Evolutionary conservation across 495 filamentous ascomycete genomes (phyloP).

Genomic region (Thermochaetoides thermophila): DNA sequence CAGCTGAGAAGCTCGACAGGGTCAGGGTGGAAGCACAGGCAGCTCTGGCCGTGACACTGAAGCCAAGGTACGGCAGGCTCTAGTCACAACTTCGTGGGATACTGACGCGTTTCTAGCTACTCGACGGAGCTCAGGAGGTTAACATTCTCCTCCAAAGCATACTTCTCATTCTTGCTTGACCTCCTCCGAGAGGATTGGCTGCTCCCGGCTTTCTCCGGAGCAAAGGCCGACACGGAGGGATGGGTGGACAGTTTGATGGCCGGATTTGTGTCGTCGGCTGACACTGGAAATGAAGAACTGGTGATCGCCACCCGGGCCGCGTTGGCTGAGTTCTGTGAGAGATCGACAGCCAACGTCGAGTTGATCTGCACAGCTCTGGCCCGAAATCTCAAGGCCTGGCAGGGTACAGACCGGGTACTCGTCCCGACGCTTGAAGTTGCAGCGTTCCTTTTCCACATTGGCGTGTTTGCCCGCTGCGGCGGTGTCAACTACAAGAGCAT

Average conservation of each 20-base stretch:
- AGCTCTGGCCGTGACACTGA: constrained; percentile 24
- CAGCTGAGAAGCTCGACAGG: constrained; percentile 79
- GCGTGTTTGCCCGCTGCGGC: constrained; percentile 16
- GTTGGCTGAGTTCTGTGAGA: constrained; percentile 37
- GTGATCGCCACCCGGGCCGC: constrained; percentile 60
- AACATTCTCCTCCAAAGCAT: constrained; percentile 34
- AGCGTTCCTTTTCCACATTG: constrained; percentile 55
- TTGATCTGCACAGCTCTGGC: constrained; percentile 21
- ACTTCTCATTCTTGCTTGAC: constrained; percentile 36
- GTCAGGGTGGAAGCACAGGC: constrained; percentile 54
- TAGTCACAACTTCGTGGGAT: too few species aligned
- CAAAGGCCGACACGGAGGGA: constrained; percentile 6
- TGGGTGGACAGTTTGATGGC: constrained; percentile 42
- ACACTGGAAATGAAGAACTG: constrained; percentile 69
- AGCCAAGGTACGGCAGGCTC: constrained; percentile 22
- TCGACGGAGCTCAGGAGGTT: constrained; percentile 13
- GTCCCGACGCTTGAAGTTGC: constrained; percentile 63
- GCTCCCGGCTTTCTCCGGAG: constrained; percentile 10
- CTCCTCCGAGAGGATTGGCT: constrained; percentile 20
- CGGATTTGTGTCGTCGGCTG: constrained; percentile 70
- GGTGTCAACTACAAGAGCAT: constrained; percentile 33
- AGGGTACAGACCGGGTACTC: constrained; percentile 50
- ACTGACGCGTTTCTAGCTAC: constrained; percentile 12
- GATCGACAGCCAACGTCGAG: constrained; percentile 16
- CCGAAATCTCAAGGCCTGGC: constrained; percentile 21